Base-by-base conservation (phyloP, 805 yeast species). In the Pichia thaimueangensis region DNA sequence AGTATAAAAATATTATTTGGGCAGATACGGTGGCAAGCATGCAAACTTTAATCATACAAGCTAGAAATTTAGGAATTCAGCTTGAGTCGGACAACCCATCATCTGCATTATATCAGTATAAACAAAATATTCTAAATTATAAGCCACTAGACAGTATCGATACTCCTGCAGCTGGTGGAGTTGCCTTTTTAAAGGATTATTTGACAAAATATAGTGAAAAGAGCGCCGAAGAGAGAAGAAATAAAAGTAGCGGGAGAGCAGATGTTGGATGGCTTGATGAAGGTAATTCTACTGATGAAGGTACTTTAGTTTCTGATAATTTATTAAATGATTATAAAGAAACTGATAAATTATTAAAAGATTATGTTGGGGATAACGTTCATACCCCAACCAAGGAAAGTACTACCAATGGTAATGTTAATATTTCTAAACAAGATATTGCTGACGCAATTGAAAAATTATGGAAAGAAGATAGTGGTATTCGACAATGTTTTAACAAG, bases 1-100 rank as follows among this genome's bases (percentile, higher is more conserved):
- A 85, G 58, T 93, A 88, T 60, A 62, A 84, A 3, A 88, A 87
- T 51, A 86, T 91, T 16, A 86, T 93, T 19, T 93, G 97, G 96
- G 84, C 84, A 12, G 97, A 91, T 62, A 77, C 93, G 1, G 78
- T 89, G 38, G 87, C 86, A 51, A 74, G 86, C 30, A 87, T 89
- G 93, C 80, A 83, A 57, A 71, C 73, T 20, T 65, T 89, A 41
- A 76, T 91, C 23, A 69, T 80, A n/a, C 86, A 85, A 55, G 89
- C 94, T 0, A 64, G 87, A 30, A 76, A 71, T 53, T 53, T 82
- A 47, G 78, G 77, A 1, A 80, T 86, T 24, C 67, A 68, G 1
- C 63, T 87, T 43, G 82, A 78, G 40, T 80, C 88, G 55, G 94
- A 86, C 55, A 58, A 65, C 31, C 74, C 76, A 7, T 60, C 63